Evolutionary conservation across 2,329 filamentous ascomycete genomes (phyloP), one percentile per base, ranked within the genome.

Genomic region (Curvularia spicifera): DNA sequence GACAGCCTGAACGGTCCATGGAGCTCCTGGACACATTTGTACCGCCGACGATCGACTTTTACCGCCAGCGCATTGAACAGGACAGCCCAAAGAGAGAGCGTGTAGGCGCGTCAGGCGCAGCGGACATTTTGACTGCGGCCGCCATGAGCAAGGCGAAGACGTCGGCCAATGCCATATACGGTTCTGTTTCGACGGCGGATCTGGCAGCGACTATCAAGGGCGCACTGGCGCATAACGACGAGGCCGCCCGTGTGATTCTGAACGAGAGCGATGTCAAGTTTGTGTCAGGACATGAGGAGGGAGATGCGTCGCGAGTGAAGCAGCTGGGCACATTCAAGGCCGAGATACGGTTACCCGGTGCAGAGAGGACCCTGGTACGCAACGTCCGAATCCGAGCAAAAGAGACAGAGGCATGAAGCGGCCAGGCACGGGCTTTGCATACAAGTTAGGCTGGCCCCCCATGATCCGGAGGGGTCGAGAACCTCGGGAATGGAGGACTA

Each of bases 101-200:
- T 56, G 67, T 71, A 39, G 74, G 72, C 24, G 73, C 73, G 5
- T 75, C 78, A 10, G 66, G 71, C 35, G 73, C 74, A 43, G 71
- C 75, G 31, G 70, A 76, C 62, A 68, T 76, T 42, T 61, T 76
- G 43, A 71, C 73, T n/a, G 72, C 75, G 28, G 73, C 72, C 15
- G 71, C 73, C 10, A 71, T 71, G 61, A 64, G 64, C 53, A 72
- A 70, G 49, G 58, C 70, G 44, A 75, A 74, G 57, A 55, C 63
- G 15, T 50, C 53, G 3, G 53, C 57, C 22, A 71, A 73, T 20
- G 74, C 76, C 15, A 85, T 83, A 48, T 82, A 84, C 63, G 84
- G 84, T 26, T 84, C 82, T 3, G 83, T 87, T 4, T 82, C 82
- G n/a, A 81, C 80, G 7, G 71, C 76, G 24, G 84, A 87, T 67